Evolutionary conservation across 176 grass and related monocot species (phyloP).

Genomic region (Lolium perenne): DNA sequence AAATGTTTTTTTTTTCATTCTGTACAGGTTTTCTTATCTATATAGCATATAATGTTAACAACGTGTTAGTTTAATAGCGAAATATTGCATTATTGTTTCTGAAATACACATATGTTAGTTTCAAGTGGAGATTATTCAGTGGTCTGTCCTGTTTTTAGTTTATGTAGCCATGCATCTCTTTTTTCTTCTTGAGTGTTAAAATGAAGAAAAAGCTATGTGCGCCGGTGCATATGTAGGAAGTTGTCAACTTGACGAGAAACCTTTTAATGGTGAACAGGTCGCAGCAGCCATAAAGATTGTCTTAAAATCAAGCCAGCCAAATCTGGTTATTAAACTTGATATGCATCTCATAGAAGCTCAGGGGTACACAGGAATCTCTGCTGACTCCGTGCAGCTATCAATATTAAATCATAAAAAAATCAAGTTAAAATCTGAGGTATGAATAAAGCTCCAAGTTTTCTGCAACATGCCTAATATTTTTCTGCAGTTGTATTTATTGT

Average conservation of each 20-base stretch:
- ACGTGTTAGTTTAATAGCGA: not conserved
- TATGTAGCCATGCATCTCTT: not conserved
- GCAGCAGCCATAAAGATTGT: slow-evolving; percentile 65
- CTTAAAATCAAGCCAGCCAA: slow-evolving; percentile 68
- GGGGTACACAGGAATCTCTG: slow-evolving; percentile 67
- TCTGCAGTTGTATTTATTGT: slow-evolving; percentile 14
- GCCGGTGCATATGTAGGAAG: slow-evolving; percentile 10
- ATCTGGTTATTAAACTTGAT: slow-evolving; percentile 78
- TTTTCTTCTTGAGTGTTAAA: not conserved
- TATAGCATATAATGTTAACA: not conserved
- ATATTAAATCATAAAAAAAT: slow-evolving; percentile 92
- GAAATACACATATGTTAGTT: slow-evolving; percentile 5
- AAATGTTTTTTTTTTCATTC: not conserved
- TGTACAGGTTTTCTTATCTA: not conserved
- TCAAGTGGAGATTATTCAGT: slow-evolving; percentile 28
- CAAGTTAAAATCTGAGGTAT: slow-evolving; percentile 90
- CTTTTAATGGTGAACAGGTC: slow-evolving; percentile 55
- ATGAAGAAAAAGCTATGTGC: not conserved
- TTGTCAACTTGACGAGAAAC: not conserved
- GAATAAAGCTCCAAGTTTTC: slow-evolving; percentile 32
- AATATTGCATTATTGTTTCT: slow-evolving; percentile 16
- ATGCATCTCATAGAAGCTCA: slow-evolving; percentile 64
- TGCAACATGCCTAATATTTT: not conserved
- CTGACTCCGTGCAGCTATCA: slow-evolving; percentile 69
- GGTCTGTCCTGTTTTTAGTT: not conserved